These are phyloP conservation scores for Phragmites australis DNA, from an alignment of 176 grass and related monocot species.

Conservation along the genomic window DNA sequence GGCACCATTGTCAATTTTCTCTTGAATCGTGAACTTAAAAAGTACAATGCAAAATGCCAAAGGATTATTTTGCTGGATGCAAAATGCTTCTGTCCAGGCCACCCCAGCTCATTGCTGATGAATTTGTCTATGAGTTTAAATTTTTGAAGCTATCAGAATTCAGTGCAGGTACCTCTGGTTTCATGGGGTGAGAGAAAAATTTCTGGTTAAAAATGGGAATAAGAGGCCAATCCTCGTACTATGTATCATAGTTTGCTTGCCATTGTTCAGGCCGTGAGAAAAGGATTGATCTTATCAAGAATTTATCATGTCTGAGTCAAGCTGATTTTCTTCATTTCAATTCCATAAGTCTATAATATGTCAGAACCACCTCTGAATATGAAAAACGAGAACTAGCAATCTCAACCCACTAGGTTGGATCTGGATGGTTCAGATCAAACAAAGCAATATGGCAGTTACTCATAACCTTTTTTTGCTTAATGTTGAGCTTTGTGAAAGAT, in stretches of 20 bases:
- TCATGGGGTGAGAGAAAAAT: neutral
- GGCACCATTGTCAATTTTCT: neutral
- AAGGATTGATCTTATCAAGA: neutral
- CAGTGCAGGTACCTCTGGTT: neutral
- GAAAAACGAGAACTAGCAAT: neutral
- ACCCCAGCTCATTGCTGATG: neutral
- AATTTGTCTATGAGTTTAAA: neutral
- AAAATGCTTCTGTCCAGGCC: slow-evolving; percentile 13
- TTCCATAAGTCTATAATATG: neutral
- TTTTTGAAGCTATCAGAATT: neutral
- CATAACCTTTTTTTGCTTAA: neutral
- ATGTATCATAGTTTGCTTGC: neutral
- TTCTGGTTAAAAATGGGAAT: neutral
- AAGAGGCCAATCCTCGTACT: neutral
- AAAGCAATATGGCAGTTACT: neutral
- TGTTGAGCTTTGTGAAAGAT: neutral
- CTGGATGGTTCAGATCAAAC: neutral
- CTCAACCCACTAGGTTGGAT: neutral
- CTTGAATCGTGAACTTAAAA: slow-evolving; percentile 21
- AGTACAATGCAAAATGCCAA: slow-evolving; percentile 1
- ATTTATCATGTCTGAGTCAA: neutral
- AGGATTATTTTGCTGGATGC: slow-evolving; percentile 17
- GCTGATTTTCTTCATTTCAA: neutral
- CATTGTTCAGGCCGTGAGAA: neutral
- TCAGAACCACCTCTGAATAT: neutral